phyloP scores from a whole-genome alignment of 2,329 filamentous ascomycete genomes.

The Aaosphaeria arxii region DNA sequence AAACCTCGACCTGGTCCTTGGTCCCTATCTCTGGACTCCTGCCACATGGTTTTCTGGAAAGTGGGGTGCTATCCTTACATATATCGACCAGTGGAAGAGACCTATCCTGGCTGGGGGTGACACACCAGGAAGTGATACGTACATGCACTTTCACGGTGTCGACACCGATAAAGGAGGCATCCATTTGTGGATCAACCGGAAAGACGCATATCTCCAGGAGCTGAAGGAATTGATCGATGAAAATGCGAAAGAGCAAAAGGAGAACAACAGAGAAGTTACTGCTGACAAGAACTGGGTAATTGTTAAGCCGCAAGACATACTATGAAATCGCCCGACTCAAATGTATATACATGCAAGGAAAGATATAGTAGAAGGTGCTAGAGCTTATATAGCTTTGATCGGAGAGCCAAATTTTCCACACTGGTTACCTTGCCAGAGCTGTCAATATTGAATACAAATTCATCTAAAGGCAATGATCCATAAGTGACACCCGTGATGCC shows the following conservation, averaged over 20 bases:
- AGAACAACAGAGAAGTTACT: constrained; percentile 24
- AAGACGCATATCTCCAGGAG: constrained; percentile 11
- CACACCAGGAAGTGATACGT: constrained; percentile 28
- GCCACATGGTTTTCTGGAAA: constrained; percentile 30
- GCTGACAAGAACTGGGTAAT: constrained; percentile 31
- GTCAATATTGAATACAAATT: constrained; percentile 22
- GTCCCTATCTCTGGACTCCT: constrained; percentile 27
- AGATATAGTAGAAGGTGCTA: background rate
- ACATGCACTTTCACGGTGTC: constrained; percentile 27
- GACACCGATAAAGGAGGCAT: constrained; percentile 25
- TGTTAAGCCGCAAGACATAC: constrained; percentile 25
- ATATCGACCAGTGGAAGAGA: constrained; percentile 29
- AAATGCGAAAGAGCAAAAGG: constrained; percentile 19
- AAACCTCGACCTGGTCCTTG: constrained; percentile 23
- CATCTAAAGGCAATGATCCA: constrained; percentile 18
- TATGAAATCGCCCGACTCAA: constrained; percentile 6
- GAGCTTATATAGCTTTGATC: constrained; percentile 12
- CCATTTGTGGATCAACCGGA: constrained; percentile 28
- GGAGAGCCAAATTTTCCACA: constrained; percentile 19
- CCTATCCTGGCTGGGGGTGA: constrained; percentile 25
- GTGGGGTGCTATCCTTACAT: constrained; percentile 28
- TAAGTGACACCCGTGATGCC: constrained; percentile 19
- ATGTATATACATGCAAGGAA: background rate
- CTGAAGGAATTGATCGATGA: constrained; percentile 21
- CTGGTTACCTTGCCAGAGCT: constrained; percentile 15